Evolutionary conservation across 768 basidiomycete genomes (phyloP), one percentile per base, ranked within the genome.

Genomic region (Rhizopogon salebrosus): DNA sequence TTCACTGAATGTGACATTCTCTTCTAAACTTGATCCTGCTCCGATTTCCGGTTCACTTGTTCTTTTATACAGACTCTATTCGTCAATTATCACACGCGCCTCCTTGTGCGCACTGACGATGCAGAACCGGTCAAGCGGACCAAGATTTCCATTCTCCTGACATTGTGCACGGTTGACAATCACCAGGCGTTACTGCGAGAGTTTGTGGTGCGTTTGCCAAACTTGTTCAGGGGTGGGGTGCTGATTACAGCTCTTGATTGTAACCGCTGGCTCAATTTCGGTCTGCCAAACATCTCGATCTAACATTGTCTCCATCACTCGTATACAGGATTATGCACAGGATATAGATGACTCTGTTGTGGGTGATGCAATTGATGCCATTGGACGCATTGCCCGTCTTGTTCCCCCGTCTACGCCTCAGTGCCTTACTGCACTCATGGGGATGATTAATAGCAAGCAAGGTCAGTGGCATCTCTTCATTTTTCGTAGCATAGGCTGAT

Each of bases 81-180:
- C 78, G 3, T 71, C 76, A 18, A 77, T 83, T 46, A 20, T 56
- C 82, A 87, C 60, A 58, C 80, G 10, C 78, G 80, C 3, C 89
- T 97, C 66, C 73, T 89, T 43, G 70, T 95, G 18, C 79, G 85
- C 3, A 72, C 81, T 2, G 77, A 83, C 52, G 93, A 98, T 62
- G 67, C 81, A 6, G 70, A 71, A 1, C 77, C 76, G 55, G 81
- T 84, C 20, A 92, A 95, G 65, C 75, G 75, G 59, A 76, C 80
- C 54, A 97, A 98, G 69, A 79, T 98, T 40, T 76, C 75, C 23
- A 72, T 94, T 4, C 70, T 99, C 48, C 71, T 85, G n/a, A 75
- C 74, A 20, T 62, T 98, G 7, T 74, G 87, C 46, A 81, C 75
- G 23, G 57, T 69, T 26, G 85, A 89, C 36, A 95, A 86, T 58